phyloP scores from a whole-genome alignment of 345 rosid species.

The Nasturtium officinale region DNA sequence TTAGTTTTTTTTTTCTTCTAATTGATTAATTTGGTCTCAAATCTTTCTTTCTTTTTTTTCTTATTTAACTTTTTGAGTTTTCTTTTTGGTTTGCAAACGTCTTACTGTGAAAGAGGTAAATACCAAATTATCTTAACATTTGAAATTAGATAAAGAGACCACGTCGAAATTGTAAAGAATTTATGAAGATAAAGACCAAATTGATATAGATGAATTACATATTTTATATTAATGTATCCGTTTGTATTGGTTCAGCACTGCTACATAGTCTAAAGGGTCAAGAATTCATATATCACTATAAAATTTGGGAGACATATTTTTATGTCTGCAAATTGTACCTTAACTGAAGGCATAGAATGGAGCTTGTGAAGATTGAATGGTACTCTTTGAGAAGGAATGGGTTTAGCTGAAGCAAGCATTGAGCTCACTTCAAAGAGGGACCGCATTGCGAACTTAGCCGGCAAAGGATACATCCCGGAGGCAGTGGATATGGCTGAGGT shows the following conservation, averaged over 20 bases:
- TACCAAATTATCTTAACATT: neutral
- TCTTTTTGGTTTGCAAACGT: neutral
- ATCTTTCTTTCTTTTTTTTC: neutral
- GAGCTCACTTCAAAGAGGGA: constrained; percentile 61
- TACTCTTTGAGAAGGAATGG: constrained; percentile 19
- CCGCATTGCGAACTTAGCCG: constrained; percentile 51
- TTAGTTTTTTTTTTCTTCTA: neutral
- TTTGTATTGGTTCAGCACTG: neutral
- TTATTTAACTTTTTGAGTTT: neutral
- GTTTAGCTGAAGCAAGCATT: constrained; percentile 49
- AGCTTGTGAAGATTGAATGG: constrained; percentile 37
- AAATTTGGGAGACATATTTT: neutral
- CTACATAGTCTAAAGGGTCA: neutral
- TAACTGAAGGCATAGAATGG: constrained; percentile 53
- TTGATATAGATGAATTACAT: neutral
- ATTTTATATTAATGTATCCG: neutral
- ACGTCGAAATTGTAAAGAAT: neutral
- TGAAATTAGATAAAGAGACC: neutral
- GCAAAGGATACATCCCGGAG: constrained; percentile 40
- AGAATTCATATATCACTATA: neutral
- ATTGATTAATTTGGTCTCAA: neutral
- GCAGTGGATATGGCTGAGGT: constrained; percentile 45
- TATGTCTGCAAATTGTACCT: constrained; percentile 43
- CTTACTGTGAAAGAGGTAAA: neutral
- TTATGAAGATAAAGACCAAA: constrained; percentile 2